These are phyloP conservation scores for Hortiboletus campestris DNA, from an alignment of 768 basidiomycete genomes.

Conservation along the genomic window DNA sequence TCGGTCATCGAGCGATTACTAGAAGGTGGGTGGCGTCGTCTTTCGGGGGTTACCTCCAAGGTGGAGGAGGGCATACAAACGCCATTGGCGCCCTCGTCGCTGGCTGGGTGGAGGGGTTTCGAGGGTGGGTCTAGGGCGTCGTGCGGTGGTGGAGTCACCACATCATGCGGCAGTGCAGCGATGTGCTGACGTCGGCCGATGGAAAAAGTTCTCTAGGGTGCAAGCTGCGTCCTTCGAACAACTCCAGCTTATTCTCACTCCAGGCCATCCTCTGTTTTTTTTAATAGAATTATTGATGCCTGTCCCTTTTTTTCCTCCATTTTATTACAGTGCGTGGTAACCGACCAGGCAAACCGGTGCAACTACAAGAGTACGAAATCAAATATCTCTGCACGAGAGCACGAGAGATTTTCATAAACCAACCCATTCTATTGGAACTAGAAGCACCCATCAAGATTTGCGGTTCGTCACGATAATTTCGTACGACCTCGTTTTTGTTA, in stretches of 20 bases:
- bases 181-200: conserved; percentile 1
- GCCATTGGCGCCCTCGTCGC: neutral
- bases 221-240: neutral
- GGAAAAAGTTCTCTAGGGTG: conserved; percentile 5
- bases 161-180: conserved; percentile 20
- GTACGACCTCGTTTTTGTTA: conserved; percentile 3
- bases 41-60: conserved; percentile 7
- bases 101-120: neutral
- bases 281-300: conserved; percentile 18
- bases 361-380: conserved; percentile 98
- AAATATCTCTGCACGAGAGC: conserved; percentile 99
- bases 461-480: conserved; percentile 53
- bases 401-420: conserved; percentile 98
- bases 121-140: conserved; percentile 12
- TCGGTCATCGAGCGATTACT: conserved; percentile 98
- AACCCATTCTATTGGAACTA: conserved; percentile 95
- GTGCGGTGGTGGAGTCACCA: neutral
- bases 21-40: conserved; percentile 73
- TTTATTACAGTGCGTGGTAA: conserved; percentile 83
- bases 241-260: neutral
- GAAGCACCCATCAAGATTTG: conserved; percentile 99
- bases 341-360: conserved; percentile 97
- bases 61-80: neutral
- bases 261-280: neutral
- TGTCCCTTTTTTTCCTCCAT: conserved; percentile 14